A percentile compares a stretch with the other conserved stretches of the same genome.
phyloP scores from a whole-genome alignment of 257 asterid species.

The Solanum sejunctum region DNA sequence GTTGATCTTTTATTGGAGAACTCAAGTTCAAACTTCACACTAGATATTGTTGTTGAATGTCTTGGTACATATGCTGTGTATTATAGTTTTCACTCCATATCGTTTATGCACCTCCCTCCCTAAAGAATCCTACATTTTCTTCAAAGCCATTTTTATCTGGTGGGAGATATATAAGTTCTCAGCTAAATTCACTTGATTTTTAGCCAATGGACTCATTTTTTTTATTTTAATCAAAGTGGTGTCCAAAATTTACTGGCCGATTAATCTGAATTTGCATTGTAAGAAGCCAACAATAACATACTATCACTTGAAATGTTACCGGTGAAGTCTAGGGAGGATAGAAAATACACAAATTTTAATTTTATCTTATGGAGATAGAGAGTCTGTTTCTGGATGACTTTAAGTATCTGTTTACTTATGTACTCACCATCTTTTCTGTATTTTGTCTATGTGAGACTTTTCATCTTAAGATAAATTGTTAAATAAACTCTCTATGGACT shows the following conservation, averaged over 20 bases:
- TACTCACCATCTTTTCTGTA: too few species aligned
- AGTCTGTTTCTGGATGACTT: neutral
- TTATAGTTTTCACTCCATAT: neutral
- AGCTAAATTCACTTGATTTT: neutral
- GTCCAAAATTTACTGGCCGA: neutral
- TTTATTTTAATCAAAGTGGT: neutral
- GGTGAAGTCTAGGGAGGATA: neutral
- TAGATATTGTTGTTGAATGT: neutral
- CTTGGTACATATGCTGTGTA: constrained; percentile 2
- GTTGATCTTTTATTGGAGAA: constrained; percentile 13
- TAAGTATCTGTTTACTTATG: too few species aligned
- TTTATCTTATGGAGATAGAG: neutral
- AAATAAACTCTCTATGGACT: too few species aligned
- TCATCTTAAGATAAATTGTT: too few species aligned
- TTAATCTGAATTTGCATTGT: neutral
- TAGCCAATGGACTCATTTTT: neutral
- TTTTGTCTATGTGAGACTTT: too few species aligned
- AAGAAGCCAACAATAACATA: too few species aligned
- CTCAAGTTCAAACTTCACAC: neutral
- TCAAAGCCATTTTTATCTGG: neutral
- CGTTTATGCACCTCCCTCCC: neutral
- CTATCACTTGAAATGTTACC: too few species aligned
- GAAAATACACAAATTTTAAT: neutral
- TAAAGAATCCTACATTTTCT: neutral
- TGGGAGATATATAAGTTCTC: neutral